A percentile compares a stretch with the other conserved stretches of the same genome.
phyloP scores from a whole-genome alignment of 2,329 filamentous ascomycete genomes.

The Xylaria sp. region DNA sequence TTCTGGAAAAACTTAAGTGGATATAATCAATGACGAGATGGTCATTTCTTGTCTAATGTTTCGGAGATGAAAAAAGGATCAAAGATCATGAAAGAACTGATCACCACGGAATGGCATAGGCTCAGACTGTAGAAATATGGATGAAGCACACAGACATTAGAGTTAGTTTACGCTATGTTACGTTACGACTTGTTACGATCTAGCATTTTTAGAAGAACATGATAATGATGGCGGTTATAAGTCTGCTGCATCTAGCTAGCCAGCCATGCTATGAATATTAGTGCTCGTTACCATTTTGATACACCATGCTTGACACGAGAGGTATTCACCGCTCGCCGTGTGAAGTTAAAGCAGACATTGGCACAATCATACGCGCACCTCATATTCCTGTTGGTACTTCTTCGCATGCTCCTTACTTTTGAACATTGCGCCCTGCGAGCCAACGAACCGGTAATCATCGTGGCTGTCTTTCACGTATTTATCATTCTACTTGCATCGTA shows the following conservation, averaged over 20 bases:
- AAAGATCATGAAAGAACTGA: background rate
- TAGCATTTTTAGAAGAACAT: constrained; percentile 5
- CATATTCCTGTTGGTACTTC: background rate
- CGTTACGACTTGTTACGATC: constrained; percentile 9
- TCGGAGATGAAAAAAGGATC: background rate
- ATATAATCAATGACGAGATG: constrained; percentile 5
- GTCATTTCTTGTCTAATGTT: background rate
- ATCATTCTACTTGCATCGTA: too few relatives aligned
- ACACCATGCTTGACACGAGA: background rate
- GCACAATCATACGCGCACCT: background rate
- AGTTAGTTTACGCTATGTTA: constrained; percentile 8
- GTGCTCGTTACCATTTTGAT: background rate
- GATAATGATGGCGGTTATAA: constrained; percentile 7
- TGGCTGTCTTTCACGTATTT: background rate
- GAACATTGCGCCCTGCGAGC: background rate
- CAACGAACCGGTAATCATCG: background rate
- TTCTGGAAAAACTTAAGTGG: background rate
- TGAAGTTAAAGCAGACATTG: too few relatives aligned
- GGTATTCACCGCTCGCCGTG: background rate
- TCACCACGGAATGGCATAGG: background rate
- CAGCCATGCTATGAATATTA: background rate
- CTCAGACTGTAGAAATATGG: constrained; percentile 14
- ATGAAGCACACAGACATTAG: constrained; percentile 1
- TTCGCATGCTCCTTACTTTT: background rate
- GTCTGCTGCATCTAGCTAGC: background rate